Percentiles rank a stretch among this genome's conserved stretches.
Conservation (phyloP, 441 rosid species). For the Dalechampia spathulata region DNA sequence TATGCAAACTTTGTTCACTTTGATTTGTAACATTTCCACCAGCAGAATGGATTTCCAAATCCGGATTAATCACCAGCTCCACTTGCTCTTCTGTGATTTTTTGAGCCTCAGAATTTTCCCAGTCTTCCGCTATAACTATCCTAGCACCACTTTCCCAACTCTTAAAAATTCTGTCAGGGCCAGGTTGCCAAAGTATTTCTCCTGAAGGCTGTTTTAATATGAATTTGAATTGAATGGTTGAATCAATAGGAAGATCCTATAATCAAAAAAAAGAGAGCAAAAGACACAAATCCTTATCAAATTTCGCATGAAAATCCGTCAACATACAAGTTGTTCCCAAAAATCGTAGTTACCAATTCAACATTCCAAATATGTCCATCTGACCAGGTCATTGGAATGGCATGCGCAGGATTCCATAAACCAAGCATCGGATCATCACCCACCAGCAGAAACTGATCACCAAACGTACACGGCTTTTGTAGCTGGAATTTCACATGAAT, state of each 20-base stretch:
- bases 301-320: neutral
- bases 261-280: too few species aligned
- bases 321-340: too few species aligned
- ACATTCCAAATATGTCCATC: conserved; percentile 36
- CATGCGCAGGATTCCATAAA: conserved; percentile 34
- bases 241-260: conserved; percentile 28
- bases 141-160: conserved; percentile 31
- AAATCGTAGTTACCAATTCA: conserved; percentile 27
- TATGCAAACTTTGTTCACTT: neutral
- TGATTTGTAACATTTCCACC: neutral
- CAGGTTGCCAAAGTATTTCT: conserved; percentile 39
- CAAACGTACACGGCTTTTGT: conserved; percentile 32
- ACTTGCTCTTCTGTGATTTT: conserved; percentile 19
- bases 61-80: neutral
- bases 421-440: conserved; percentile 36
- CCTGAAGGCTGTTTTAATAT: conserved; percentile 20
- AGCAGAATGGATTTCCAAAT: neutral
- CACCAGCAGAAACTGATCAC: conserved; percentile 33
- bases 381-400: conserved; percentile 40
- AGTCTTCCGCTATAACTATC: conserved; percentile 31
- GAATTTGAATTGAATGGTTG: conserved; percentile 33
- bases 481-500: conserved; percentile 34
- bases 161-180: conserved; percentile 32
- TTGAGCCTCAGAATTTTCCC: conserved; percentile 33
- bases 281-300: neutral